Base-by-base conservation (phyloP, 2,329 filamentous ascomycete genomes). In the Metarhizium sp. region DNA sequence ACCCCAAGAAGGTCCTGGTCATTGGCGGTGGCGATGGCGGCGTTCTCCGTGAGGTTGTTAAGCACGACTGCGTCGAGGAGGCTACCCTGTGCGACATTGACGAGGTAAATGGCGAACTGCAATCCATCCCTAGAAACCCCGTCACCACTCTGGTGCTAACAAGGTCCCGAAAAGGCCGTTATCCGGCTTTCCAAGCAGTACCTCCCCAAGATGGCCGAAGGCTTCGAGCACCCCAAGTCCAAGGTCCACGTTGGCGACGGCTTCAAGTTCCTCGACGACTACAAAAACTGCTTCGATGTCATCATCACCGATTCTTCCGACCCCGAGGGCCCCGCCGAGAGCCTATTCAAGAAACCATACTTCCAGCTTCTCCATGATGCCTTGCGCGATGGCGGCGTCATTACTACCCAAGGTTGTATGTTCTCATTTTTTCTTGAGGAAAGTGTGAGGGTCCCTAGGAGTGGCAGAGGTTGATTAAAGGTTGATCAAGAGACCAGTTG, bases 351-450 rank as follows among this genome's bases (percentile, higher is more conserved):
- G 83, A 96, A 96, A 82, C 87, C 91, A 59, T 99, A 99, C 84
- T 99, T 97, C 75, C 81, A 96, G 81, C 86, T 99, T 64, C 83
- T 99, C 60, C 81, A 87, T 73, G 88, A 86, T 69, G 94, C 94
- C 66, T 85, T 97, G 66, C 86, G 89, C 64, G 90, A 96, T 68
- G 92, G 92, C 76, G 94, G 94, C 79, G 91, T 99, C 71, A 97
- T 99, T 78, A 92, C 91, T 76, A 99, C 94, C 72, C 94, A 99
- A 96, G 94, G 94, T 99, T 95, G 90, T 95, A 91, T 83, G 90
- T 90, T 80, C 85, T 86, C 85, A 47, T 82, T 84, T 79, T 81
- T 71, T 73, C 66, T 71, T 68, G 62, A 59, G 68, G 69, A 69
- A 69, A 71, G 72, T 70, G 60, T 13, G 63, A 68, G 63, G 56